phyloP scores from a whole-genome alignment of 306 rosid genomes.

The Acacia crassicarpa region DNA sequence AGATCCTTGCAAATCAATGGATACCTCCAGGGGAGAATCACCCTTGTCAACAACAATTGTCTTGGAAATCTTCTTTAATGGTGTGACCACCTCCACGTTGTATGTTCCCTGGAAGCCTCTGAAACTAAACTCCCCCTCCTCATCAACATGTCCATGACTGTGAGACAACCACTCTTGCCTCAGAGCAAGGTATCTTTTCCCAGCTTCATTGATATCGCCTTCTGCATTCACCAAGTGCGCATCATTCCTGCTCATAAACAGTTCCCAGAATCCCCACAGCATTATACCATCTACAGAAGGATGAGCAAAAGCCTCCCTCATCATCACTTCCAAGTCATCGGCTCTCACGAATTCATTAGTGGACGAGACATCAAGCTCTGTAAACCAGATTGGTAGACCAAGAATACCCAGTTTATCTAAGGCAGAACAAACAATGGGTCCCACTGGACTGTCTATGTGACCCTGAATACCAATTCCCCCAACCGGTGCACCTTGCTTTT shows the following conservation, averaged over 20 bases:
- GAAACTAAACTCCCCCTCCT: conserved; percentile 58
- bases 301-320: conserved; percentile 83
- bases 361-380: conserved; percentile 90
- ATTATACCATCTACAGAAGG: conserved; percentile 81
- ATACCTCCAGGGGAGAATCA: conserved; percentile 50
- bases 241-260: conserved; percentile 81
- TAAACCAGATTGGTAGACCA: conserved; percentile 91
- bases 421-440: conserved; percentile 76
- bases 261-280: conserved; percentile 98
- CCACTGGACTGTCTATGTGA: conserved; percentile 89
- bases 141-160: conserved; percentile 62
- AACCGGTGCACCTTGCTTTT: conserved; percentile 77
- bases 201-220: conserved; percentile 90
- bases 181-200: conserved; percentile 62
- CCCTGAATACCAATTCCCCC: conserved; percentile 96
- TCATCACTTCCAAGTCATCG: conserved; percentile 82
- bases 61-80: conserved; percentile 46
- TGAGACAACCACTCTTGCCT: conserved; percentile 82
- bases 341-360: conserved; percentile 72
- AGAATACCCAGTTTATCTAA: conserved; percentile 74
- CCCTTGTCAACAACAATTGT: conserved; percentile 84
- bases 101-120: conserved; percentile 88
- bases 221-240: conserved; percentile 87
- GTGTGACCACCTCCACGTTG: conserved; percentile 53
- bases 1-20: conserved; percentile 50